Conservation (phyloP, 306 rosid genomes). For the Vicia villosa region DNA sequence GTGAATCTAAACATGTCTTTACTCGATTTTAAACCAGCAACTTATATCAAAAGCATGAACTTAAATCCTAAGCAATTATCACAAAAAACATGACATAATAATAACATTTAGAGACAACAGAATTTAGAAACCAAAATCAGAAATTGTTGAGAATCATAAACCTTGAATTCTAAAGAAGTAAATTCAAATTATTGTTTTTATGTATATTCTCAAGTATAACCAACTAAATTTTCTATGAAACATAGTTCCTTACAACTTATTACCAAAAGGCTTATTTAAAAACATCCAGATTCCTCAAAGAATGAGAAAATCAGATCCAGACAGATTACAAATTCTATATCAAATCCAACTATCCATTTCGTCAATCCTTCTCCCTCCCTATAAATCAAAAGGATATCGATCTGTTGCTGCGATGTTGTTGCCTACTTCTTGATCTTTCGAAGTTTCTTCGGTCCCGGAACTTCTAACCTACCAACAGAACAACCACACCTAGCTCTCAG, state of each 20-base stretch:
- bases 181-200: conserved; percentile 45
- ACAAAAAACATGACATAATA: conserved; percentile 21
- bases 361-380: conserved; percentile 28
- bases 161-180: conserved; percentile 20
- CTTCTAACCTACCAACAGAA: conserved; percentile 95
- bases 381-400: conserved; percentile 34
- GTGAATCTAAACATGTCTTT: not conserved
- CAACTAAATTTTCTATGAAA: conserved; percentile 52
- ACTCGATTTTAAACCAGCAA: conserved; percentile 20
- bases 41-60: not conserved
- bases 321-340: conserved; percentile 46
- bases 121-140: conserved; percentile 38
- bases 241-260: conserved; percentile 58
- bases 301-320: conserved; percentile 44
- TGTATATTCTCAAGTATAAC: conserved; percentile 58
- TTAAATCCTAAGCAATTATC: conserved; percentile 14
- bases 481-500: conserved; percentile 93
- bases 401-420: not conserved
- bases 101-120: conserved; percentile 21
- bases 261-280: conserved; percentile 74
- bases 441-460: conserved; percentile 76
- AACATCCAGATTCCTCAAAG: conserved; percentile 52
- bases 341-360: conserved; percentile 24
- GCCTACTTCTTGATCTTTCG: conserved; percentile 88
- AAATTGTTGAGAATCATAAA: conserved; percentile 25